Percentiles rank a stretch among this genome's conserved stretches.
Conservation (phyloP, 257 asterid genomes). For the Galeopsis tetrahit region DNA sequence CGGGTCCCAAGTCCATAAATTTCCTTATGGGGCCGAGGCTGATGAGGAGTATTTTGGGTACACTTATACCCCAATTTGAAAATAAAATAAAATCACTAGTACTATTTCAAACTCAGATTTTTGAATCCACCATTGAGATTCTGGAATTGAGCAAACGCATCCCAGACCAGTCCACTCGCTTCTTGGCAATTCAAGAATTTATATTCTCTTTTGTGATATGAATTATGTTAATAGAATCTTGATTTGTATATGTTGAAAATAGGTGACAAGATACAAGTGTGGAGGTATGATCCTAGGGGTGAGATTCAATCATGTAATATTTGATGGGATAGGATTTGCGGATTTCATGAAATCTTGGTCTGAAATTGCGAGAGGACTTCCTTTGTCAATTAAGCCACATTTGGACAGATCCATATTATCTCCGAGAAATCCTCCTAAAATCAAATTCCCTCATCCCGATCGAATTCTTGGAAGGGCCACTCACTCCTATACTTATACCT, state of each 20-base stretch:
- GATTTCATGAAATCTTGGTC: slow-evolving; percentile 6
- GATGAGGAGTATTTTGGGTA: no score
- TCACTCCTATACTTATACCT: no score
- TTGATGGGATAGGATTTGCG: background rate
- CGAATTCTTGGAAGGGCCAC: background rate
- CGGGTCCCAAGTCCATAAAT: no score
- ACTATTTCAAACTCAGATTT: no score
- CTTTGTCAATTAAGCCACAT: background rate
- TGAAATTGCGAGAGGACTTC: background rate
- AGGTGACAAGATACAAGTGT: slow-evolving; percentile 14
- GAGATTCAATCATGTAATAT: background rate
- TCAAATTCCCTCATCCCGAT: background rate
- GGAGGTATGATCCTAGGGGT: slow-evolving; percentile 23
- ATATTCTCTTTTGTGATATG: no score
- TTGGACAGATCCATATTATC: slow-evolving; percentile 2
- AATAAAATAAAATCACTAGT: no score
- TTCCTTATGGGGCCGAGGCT: no score
- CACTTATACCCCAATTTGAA: no score
- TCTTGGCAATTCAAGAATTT: no score
- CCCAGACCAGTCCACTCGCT: no score
- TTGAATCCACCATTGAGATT: no score
- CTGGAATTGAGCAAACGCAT: no score
- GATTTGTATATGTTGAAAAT: background rate
- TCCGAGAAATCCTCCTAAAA: background rate
- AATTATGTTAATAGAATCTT: background rate